Evolutionary conservation across 805 yeast species (phyloP).

Genomic region (Lipomyces sp.): DNA sequence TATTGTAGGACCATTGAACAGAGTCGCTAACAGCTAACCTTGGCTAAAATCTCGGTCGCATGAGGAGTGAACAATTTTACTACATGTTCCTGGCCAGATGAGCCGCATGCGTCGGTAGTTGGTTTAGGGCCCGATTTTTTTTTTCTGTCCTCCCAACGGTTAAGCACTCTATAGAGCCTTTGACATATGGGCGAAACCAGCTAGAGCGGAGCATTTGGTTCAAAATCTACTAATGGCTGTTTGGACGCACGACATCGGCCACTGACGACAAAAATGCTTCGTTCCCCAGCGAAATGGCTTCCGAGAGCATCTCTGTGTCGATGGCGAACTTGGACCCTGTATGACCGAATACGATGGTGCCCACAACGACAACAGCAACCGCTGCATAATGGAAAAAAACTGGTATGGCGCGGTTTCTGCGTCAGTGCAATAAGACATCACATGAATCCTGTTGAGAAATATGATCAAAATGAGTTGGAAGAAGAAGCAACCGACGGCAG

Average conservation of each 20-base stretch:
- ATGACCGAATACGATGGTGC: neutral
- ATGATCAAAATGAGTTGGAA: neutral
- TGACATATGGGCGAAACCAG: neutral
- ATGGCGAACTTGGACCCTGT: neutral
- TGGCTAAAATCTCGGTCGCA: too few relatives aligned
- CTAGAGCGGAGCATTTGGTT: neutral
- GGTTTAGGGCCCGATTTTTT: conserved; percentile 1
- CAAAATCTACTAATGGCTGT: neutral
- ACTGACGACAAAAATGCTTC: neutral
- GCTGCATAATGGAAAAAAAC: neutral
- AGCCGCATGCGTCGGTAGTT: neutral
- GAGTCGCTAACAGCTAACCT: too few relatives aligned
- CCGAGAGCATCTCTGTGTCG: neutral
- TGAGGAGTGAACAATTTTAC: too few relatives aligned
- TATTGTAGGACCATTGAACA: too few relatives aligned
- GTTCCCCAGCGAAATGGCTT: neutral
- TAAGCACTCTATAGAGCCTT: neutral
- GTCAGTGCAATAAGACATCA: neutral
- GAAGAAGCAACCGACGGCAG: neutral
- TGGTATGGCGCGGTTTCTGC: neutral
- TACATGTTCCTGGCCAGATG: too few relatives aligned
- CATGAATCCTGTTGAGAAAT: neutral
- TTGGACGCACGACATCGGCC: neutral
- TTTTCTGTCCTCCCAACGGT: neutral
- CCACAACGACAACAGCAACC: neutral